Percentiles rank a stretch among this genome's conserved stretches.
phyloP scores from a whole-genome alignment of 768 basidiomycete genomes.

The Fibroporia radiculosa region DNA sequence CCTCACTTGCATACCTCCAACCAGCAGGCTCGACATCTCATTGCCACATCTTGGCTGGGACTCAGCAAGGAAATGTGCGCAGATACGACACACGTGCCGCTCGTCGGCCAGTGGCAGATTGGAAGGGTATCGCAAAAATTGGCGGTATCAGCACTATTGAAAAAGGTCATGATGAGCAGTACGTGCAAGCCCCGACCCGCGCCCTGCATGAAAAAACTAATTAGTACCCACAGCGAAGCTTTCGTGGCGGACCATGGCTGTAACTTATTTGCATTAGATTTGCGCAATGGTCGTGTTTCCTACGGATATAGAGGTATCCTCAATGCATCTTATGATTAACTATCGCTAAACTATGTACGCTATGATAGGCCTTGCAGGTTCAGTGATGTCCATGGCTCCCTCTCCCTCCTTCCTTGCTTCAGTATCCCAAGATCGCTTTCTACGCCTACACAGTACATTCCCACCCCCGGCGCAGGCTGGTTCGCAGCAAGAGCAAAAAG shows the following conservation, averaged over 20 bases:
- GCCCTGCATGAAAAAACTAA: neutral
- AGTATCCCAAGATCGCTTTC: slow-evolving; percentile 58
- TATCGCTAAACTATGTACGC: no score
- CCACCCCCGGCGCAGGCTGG: slow-evolving; percentile 41
- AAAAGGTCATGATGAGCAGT: slow-evolving; percentile 60
- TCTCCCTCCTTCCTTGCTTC: slow-evolving; percentile 51
- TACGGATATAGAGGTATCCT: slow-evolving; percentile 64
- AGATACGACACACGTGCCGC: slow-evolving; percentile 71
- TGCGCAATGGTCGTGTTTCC: slow-evolving; percentile 54
- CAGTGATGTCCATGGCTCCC: slow-evolving; percentile 56
- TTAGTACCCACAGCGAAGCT: slow-evolving; percentile 37
- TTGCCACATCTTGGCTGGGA: slow-evolving; percentile 62
- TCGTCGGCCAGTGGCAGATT: slow-evolving; percentile 61
- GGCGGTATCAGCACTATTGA: slow-evolving; percentile 57
- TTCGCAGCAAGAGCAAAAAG: slow-evolving; percentile 48
- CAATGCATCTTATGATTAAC: no score
- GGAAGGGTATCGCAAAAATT: slow-evolving; percentile 49
- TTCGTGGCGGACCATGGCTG: slow-evolving; percentile 63
- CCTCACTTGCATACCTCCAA: slow-evolving; percentile 53
- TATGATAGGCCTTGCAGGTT: slow-evolving; percentile 73
- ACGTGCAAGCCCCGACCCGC: slow-evolving; percentile 18
- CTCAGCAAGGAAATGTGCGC: slow-evolving; percentile 63
- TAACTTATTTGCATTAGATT: slow-evolving; percentile 58
- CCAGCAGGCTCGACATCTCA: slow-evolving; percentile 26
- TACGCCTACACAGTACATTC: slow-evolving; percentile 58